These are phyloP conservation scores for Chalaropsis thielavioides DNA, from an alignment of 2,329 filamentous ascomycete genomes.

Conservation along the genomic window DNA sequence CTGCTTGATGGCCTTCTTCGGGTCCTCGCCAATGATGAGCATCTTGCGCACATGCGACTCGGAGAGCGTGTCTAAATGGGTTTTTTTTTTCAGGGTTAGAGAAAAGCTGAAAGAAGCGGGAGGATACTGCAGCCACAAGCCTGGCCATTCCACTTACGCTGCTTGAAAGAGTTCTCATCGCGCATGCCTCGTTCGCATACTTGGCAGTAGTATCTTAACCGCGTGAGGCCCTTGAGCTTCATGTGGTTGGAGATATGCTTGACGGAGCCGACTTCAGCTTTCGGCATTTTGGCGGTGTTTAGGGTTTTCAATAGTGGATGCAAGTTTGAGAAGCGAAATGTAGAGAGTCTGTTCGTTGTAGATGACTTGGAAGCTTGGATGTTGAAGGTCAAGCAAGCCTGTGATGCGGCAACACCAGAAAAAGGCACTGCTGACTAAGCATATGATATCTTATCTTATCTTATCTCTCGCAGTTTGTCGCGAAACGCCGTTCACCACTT, in stretches of 20 bases:
- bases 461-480: background rate
- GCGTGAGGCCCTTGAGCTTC: slow-evolving; percentile 64
- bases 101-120: background rate
- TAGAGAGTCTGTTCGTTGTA: background rate
- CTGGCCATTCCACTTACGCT: slow-evolving; percentile 19
- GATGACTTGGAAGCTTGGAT: background rate
- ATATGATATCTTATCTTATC: slow-evolving; percentile 6
- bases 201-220: slow-evolving; percentile 83
- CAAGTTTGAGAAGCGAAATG: background rate
- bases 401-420: background rate
- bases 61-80: slow-evolving; percentile 70
- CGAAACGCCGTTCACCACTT: slow-evolving; percentile 5
- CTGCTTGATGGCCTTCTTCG: slow-evolving; percentile 68
- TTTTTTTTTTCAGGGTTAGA: background rate
- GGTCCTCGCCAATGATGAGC: slow-evolving; percentile 72
- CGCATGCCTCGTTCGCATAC: slow-evolving; percentile 45
- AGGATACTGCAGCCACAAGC: too few species aligned
- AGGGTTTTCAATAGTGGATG: background rate
- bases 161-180: slow-evolving; percentile 20
- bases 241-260: slow-evolving; percentile 85
- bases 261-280: slow-evolving; percentile 82
- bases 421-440: slow-evolving; percentile 13
- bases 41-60: slow-evolving; percentile 86
- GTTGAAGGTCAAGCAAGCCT: background rate
- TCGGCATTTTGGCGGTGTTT: slow-evolving; percentile 52